Percentiles rank a stretch among this genome's conserved stretches.
These are phyloP conservation scores for Bjerkandera adusta DNA, from an alignment of 1,284 basidiomycete genomes.

Conservation along the genomic window DNA sequence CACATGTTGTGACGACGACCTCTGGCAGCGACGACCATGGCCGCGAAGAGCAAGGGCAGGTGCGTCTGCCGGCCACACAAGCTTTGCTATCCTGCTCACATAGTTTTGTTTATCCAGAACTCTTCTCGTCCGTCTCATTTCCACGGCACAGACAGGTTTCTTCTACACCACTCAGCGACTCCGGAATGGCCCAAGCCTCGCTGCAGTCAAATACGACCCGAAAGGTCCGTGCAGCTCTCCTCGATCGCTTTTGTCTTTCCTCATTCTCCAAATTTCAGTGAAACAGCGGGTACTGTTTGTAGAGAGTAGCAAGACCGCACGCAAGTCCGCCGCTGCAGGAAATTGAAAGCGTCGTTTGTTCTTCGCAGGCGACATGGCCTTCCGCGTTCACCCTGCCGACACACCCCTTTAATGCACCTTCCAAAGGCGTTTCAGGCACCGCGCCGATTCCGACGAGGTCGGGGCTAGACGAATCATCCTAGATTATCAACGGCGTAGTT, in stretches of 20 bases:
- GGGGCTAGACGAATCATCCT: no score
- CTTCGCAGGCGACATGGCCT: no score
- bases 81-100: background rate
- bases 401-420: no score
- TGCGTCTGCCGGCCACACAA: background rate
- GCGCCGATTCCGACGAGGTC: no score
- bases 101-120: conserved; percentile 47
- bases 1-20: background rate
- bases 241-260: background rate
- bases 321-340: conserved; percentile 5
- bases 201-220: conserved; percentile 89
- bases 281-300: conserved; percentile 11
- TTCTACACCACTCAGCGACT: conserved; percentile 84
- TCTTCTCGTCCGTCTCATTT: conserved; percentile 81
- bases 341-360: no score
- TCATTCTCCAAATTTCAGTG: background rate
- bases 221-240: conserved; percentile 45
- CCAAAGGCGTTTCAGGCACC: no score
- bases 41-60: conserved; percentile 14
- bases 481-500: no score
- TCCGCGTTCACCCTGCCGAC: no score
- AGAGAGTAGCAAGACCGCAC: conserved; percentile 10
- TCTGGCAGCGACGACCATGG: conserved; percentile 11
- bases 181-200: conserved; percentile 69
- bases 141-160: conserved; percentile 86